phyloP scores from a whole-genome alignment of 2,329 filamentous ascomycete genomes.

The Fusarium brevicatenulatum region DNA sequence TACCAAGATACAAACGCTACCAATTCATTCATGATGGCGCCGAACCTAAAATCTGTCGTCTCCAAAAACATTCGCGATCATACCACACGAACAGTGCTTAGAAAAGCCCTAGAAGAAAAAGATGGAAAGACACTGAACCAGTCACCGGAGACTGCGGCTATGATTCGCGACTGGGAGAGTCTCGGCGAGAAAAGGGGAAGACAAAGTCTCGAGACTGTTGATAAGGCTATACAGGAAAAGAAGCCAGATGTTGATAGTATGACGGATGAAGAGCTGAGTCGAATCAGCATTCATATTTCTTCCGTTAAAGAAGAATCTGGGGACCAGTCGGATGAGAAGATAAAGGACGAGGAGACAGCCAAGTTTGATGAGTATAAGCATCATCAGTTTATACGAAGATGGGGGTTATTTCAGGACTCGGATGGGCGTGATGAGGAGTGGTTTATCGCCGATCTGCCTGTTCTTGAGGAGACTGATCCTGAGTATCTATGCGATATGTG shows the following conservation, averaged over 20 bases:
- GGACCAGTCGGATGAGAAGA: not conserved
- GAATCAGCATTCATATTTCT: conserved; percentile 6
- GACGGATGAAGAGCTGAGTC: conserved; percentile 2
- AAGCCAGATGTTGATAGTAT: not conserved
- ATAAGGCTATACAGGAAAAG: not conserved
- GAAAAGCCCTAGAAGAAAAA: not conserved
- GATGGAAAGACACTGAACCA: not conserved
- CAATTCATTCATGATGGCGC: not conserved
- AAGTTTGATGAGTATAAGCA: conserved; percentile 17
- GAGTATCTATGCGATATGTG: conserved; percentile 24
- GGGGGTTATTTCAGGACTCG: conserved; percentile 10
- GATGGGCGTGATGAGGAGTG: conserved; percentile 21
- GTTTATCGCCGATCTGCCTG: conserved; percentile 2
- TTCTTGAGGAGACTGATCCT: not conserved
- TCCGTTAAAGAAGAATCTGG: not conserved
- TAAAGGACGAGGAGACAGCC: not conserved
- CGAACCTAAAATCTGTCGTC: not conserved
- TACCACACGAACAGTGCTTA: not conserved
- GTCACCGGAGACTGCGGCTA: not conserved
- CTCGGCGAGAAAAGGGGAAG: not conserved
- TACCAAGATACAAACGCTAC: rapidly evolving
- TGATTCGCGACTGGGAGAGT: conserved; percentile 2
- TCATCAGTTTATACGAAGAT: conserved; percentile 15
- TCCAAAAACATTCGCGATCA: conserved; percentile 8
- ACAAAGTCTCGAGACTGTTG: not conserved